Base-by-base conservation (phyloP, 441 rosid genomes). In the Sinapis alba region DNA sequence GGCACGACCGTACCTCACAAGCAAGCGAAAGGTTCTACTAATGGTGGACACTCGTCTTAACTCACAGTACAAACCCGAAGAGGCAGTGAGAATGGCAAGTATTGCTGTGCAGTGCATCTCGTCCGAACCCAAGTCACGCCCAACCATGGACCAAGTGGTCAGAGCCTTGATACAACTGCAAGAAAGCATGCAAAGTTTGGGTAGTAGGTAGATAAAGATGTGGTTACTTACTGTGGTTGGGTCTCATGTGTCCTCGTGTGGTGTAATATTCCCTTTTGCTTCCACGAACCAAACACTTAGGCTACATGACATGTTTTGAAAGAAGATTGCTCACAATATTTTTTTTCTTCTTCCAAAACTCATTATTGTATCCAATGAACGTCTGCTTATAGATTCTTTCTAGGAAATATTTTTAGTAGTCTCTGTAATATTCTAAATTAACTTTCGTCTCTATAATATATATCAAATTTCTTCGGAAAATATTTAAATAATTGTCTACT, bases 91-190 rank as follows among this genome's bases (percentile, higher is more conserved):
- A 50, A 50, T 50, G 56, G 56, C 56, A 18, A 50, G 56, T 23
- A 50, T 50, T 50, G 56, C 56, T 50, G 56, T 50, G 56, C 56
- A 50, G 23, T 50, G 56, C 56, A 50, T 50, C 56, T 50, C 56
- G 20, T 19, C 20, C 19, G 56, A 50, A 50, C 56, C 56, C 7
- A 50, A 50, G 56, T 50, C 56, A 50, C 56, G 56, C 2, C 56
- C 56, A 50, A 50, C 56, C 23, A 50, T 50, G 56, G 56, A 50
- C 23, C 56, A 50, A 18, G 56, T 50, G 23, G 56, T 50, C 56
- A 21, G 56, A 50, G 56, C 56, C 0, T 50, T 50, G 56, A 50
- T 50, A 3, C 56, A 16, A 18, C 56, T 50, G 5, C 56, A 50
- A 23, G 12, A 8, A 50, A 50, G 56, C 56, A 50, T 50, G 56